Evolutionary conservation across 176 grass and related monocot genomes (phyloP), one percentile per base, ranked within the genome.

Genomic region (Olyra latifolia): DNA sequence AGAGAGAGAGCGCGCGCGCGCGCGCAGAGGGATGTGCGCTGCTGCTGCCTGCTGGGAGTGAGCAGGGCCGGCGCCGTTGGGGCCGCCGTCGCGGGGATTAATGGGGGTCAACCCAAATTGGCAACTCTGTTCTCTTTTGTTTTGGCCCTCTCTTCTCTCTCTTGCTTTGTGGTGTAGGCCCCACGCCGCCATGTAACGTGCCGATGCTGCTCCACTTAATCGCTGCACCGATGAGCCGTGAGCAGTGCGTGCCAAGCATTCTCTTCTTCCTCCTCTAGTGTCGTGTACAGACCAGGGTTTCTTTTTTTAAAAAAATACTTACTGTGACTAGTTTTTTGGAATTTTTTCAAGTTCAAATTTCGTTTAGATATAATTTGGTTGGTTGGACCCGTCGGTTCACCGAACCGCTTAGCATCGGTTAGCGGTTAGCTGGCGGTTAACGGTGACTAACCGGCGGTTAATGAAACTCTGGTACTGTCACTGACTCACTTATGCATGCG

Each of bases 61-160:
- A 53, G 76, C 85, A 80, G 69, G 47, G 77, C 85, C 84, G 87
- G 89, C 91, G 92, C 85, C 84, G 88, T 81, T 89, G 89, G 94
- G 82, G 56, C 91, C 91, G 91, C 77, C 89, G 89, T 98, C 85
- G 82, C 78, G 62, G 65, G 67, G 76, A 63, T 56, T 84, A 83
- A 89, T 68, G 59, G 67, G 86, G 88, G 92, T 93, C 92, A 94
- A 93, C 92, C 85, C 83, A 78, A 76, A 84, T 62, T 54, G 71
- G 77, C 45, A 74, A 49, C 70, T 62, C 29, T 89, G 69, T 83
- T 65, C 59, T 47, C 69, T 74, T 32, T 52, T 43, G 72, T 17
- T 50, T 69, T 71, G 41, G 45, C 60, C 14, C 20, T 14, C 40
- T 5, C 52, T 30, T 35, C 24, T 13, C 29, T 45, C 68, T 17